Conservation (phyloP, 2,329 filamentous ascomycete species). For the Emericellopsis cladophorae region DNA sequence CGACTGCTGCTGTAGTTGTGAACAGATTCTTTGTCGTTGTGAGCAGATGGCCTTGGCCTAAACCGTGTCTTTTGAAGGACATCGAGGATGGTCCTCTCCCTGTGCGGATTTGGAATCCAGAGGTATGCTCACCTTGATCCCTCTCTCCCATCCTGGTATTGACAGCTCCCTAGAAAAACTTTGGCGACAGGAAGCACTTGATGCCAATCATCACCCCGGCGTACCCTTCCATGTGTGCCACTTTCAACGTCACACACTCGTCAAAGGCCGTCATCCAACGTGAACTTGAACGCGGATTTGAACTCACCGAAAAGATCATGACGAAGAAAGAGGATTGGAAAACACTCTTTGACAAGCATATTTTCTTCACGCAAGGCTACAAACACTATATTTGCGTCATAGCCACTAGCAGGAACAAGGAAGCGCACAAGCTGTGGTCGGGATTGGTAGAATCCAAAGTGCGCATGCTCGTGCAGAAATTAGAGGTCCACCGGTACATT, state of each 20-base stretch:
- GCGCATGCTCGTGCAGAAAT: slow-evolving; percentile 66
- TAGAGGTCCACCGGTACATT: slow-evolving; percentile 72
- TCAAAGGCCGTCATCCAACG: slow-evolving; percentile 74
- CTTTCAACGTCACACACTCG: slow-evolving; percentile 83
- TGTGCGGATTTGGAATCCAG: slow-evolving; percentile 89
- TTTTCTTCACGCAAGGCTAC: slow-evolving; percentile 85
- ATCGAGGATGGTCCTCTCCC: slow-evolving; percentile 74
- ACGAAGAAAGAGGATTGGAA: slow-evolving; percentile 68
- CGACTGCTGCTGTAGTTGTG: slow-evolving; percentile 77
- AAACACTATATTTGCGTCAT: slow-evolving; percentile 93
- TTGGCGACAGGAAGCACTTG: slow-evolving; percentile 69
- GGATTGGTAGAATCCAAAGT: slow-evolving; percentile 92
- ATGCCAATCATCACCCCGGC: slow-evolving; percentile 99
- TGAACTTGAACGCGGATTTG: slow-evolving; percentile 66
- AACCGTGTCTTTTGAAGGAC: slow-evolving; percentile 79
- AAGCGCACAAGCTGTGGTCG: slow-evolving; percentile 77
- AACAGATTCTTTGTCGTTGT: slow-evolving; percentile 93
- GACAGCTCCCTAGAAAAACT: slow-evolving; percentile 11
- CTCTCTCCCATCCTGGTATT: slow-evolving; percentile 4
- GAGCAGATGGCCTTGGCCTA: slow-evolving; percentile 84
- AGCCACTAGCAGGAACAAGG: slow-evolving; percentile 69
- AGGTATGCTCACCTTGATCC: slow-evolving; percentile 33
- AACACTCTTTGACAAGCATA: slow-evolving; percentile 78
- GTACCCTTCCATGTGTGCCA: slow-evolving; percentile 95
- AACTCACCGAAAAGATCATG: slow-evolving; percentile 72